Base-by-base conservation (phyloP, 1,284 basidiomycete species). In the Cryptococcus floricola region DNA sequence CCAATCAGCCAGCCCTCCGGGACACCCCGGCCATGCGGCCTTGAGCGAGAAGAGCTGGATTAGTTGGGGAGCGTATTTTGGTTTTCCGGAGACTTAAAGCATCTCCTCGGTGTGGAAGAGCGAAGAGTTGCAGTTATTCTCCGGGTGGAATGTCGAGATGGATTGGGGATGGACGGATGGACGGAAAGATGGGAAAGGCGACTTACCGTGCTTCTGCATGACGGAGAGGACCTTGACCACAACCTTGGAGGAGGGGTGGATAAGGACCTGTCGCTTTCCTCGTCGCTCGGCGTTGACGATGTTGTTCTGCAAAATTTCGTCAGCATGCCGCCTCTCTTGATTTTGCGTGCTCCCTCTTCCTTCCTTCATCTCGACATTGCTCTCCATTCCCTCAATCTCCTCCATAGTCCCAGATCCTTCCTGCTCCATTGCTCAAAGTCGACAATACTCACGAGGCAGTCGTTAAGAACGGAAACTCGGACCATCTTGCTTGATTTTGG, bases 241-340 rank as follows among this genome's bases (percentile, higher is more conserved):
- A 78, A 97, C 93, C 82, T 97, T 97, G 65, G 91, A 94, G 19
- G 89, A 91, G 61, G 93, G 93, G 57, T 93, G 87, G 79, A 97
- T 85, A 67, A 97, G 86, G 64, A 97, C 93, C 82, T 97, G 93
- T 71, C 91, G 90, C 84, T 97, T 97, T 76, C 93, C 94, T 76
- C 91, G 89, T 77, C 91, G 89, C 83, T 97, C 94, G 73, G 94
- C 93, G 71, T 97, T 97, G 86, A 94, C 89, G 68, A 96, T 95
- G 85, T 90, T 93, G 85, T 95, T 95, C 82, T 87, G 53, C 18
- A 39, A 23, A 39, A 34, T 38, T 19, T 16, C 28, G 18, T 53
- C 37, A 48, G 45, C 27, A 34, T 23, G 28, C 9, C 39, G 25
- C 18, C n/a, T 34, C 31, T 34, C 1, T 34, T 34, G 10, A 34